Percentiles rank a stretch among this genome's conserved stretches.
These are phyloP conservation scores for Umbelopsis vinacea DNA, from an alignment of 192 early-diverging fungal genomes.

Conservation along the genomic window DNA sequence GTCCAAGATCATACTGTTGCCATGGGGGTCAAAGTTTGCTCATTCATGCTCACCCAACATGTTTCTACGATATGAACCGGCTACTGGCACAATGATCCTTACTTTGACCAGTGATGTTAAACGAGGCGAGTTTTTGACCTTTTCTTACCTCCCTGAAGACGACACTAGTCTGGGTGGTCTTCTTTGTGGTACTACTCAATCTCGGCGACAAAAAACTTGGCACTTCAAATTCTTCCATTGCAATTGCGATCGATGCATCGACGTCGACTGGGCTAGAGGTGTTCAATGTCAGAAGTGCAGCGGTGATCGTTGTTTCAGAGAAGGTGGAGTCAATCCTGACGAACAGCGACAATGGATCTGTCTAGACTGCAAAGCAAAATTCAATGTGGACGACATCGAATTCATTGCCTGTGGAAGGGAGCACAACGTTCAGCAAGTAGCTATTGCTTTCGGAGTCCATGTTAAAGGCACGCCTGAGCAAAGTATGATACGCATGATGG, in stretches of 20 bases:
- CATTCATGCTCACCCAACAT: conserved; percentile 44
- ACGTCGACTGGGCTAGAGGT: conserved; percentile 32
- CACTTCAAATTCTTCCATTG: conserved; percentile 44
- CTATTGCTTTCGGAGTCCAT: conserved; percentile 31
- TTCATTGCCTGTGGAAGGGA: conserved; percentile 36
- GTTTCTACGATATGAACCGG: conserved; percentile 35
- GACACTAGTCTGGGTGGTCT: conserved; percentile 35
- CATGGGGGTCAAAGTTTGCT: conserved; percentile 44
- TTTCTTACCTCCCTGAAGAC: conserved; percentile 44
- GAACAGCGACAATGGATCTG: not conserved
- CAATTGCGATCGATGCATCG: conserved; percentile 34
- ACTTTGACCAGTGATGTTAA: conserved; percentile 26
- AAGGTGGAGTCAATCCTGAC: not conserved
- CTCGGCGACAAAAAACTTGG: conserved; percentile 27
- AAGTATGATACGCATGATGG: conserved; percentile 37
- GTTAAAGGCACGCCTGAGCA: conserved; percentile 12
- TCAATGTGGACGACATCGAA: not conserved
- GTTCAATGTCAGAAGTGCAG: conserved; percentile 19
- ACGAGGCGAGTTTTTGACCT: conserved; percentile 30
- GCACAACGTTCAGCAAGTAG: conserved; percentile 25
- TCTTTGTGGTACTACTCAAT: conserved; percentile 35
- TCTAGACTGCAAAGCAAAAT: conserved; percentile 9
- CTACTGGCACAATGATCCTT: conserved; percentile 30
- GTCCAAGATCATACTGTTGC: conserved; percentile 31
- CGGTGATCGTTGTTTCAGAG: not conserved